Base-by-base conservation (phyloP, 179 eudicot genomes). In the Spinacia oleracea region DNA sequence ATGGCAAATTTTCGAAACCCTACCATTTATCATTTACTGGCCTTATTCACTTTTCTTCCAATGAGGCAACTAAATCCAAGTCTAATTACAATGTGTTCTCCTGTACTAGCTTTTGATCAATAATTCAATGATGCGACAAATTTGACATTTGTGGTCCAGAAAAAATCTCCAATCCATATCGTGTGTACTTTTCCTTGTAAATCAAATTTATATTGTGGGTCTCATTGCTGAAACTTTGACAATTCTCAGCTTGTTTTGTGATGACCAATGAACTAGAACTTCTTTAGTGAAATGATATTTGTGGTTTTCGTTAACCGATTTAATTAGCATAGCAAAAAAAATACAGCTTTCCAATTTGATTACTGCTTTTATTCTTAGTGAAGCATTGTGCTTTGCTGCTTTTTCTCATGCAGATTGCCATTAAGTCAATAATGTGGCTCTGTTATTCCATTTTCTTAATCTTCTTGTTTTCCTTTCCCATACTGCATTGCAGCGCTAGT, bases 391-490 rank as follows among this genome's bases (percentile, higher is more conserved):
- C 23, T 40, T 38, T 58, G 66, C 70, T 38, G 59, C 35, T 20
- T 58, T 42, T 55, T 46, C 38, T 43, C 12, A 78, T 27, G 58
- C 62, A 23, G 43, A 18, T 74, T 29, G 32, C 35, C 1, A 51
- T 38, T 51, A 53, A 56, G 9, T 35, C 60, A 59, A 55, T 8
- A 16, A 66, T 67, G 60, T 66, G 45, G 58, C 56, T 43, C 23
- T 18, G 59, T 50, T 62, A 50, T 71, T 73, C 42, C 66, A 27
- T 70, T 73, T 11, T 59, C 38, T 70, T 53, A 40, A 23, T 29
- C 6, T 38, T 81, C 5, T 77, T 77, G 77, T 32, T 72, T 27
- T 72, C 35, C 6, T 9, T 50, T 16, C 5, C 21, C 46, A 51
- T 79, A 18, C 72, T 48, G 40, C 51, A 5, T 42, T 35, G 77